phyloP scores from a whole-genome alignment of 106 monocot species.

The Gastrodia elata region DNA sequence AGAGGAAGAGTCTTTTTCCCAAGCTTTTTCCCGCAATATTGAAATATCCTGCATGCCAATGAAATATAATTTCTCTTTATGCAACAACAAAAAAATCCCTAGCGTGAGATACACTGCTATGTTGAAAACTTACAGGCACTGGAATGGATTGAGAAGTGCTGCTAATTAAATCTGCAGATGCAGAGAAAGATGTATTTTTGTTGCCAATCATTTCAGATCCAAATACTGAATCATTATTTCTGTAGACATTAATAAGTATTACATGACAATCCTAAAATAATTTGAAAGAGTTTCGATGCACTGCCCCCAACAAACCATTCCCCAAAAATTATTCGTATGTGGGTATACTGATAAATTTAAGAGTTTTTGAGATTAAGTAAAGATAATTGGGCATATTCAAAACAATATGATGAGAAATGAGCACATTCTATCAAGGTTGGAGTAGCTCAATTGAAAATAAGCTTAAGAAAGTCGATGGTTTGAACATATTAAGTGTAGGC shows the following conservation, averaged over 20 bases:
- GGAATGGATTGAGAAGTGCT: slow-evolving; percentile 20
- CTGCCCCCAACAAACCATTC: too few species aligned
- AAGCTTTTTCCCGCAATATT: slow-evolving; percentile 16
- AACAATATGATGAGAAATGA: too few species aligned
- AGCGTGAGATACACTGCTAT: background rate
- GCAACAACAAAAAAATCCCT: background rate
- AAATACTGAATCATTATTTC: slow-evolving; percentile 52
- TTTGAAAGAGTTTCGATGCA: background rate
- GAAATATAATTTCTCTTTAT: background rate
- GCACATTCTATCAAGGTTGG: too few species aligned
- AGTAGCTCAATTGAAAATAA: too few species aligned
- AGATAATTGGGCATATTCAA: too few species aligned
- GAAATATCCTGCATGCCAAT: slow-evolving; percentile 35
- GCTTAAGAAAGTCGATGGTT: too few species aligned
- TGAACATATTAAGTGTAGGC: too few species aligned
- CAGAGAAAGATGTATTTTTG: slow-evolving; percentile 20
- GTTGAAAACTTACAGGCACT: slow-evolving; percentile 18
- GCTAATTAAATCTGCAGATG: slow-evolving; percentile 18
- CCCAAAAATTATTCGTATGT: too few species aligned
- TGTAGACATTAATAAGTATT: slow-evolving; percentile 20
- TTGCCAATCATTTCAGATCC: slow-evolving; percentile 26
- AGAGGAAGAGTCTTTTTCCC: slow-evolving; percentile 29
- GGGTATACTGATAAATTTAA: too few species aligned
- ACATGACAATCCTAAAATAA: background rate
- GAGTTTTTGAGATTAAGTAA: too few species aligned